Evolutionary conservation across 2,329 filamentous ascomycete genomes (phyloP), one percentile per base, ranked within the genome.

Genomic region (Pseudofabraea citricarpa): DNA sequence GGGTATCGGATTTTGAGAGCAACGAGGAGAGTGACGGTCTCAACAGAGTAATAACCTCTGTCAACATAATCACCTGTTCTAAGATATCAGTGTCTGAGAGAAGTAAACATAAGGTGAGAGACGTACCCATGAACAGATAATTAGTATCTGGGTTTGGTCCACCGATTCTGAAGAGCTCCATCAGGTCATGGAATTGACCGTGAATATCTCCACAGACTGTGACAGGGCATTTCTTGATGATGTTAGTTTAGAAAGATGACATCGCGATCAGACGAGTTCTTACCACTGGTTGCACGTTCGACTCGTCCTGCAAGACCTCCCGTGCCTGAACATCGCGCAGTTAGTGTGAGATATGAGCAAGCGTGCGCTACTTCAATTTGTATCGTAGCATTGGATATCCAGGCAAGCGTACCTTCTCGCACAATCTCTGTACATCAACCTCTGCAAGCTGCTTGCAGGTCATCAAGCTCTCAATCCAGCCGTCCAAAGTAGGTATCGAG

Each of bases 141-240:
- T 97, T 97, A 63, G 93, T 97, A 69, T 98, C 93, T 55, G 93
- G 93, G 64, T 95, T 96, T 48, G 90, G 90, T 43, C 93, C 93
- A 57, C 93, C 93, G 67, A 98, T 97, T 73, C 95, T 94, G 79
- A 98, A 98, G 42, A 98, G 81, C 72, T 98, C 93, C 90, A 98
- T 97, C 67, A 98, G 72, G 64, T 98, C 93, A 69, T 97, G 91
- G 67, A 97, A 97, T 70, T 98, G 93, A 55, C 93, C 93, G 69
- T 98, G 93, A 65, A 98, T 98, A 70, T 98, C 93, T 66, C 93
- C 93, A 68, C 93, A 97, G 50, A 98, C 93, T 44, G 93, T 98
- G 55, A 97, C 93, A 35, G 93, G 93, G 67, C 91, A 97, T 91
- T 96, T 96, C 86, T 90, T 56, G 43, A 40, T 24, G n/a, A n/a